These are phyloP conservation scores for Lyophyllum semitale DNA, from an alignment of 768 basidiomycete genomes.

Conservation along the genomic window DNA sequence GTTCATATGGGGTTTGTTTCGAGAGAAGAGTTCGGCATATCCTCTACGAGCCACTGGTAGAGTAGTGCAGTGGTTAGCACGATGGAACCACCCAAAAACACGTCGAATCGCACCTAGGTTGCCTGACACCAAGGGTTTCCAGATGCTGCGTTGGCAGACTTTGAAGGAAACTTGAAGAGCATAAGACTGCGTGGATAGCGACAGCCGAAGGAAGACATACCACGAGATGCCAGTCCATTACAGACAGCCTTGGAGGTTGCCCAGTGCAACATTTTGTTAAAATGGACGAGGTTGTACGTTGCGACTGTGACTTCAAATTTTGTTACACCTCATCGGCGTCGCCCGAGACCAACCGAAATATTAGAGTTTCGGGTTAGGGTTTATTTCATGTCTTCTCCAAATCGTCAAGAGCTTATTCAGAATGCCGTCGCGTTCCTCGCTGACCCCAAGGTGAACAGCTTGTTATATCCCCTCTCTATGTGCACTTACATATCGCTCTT, in stretches of 20 bases:
- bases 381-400: conserved; percentile 35
- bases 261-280: conserved; percentile 50
- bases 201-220: conserved; percentile 29
- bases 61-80: neutral
- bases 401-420: conserved; percentile 72
- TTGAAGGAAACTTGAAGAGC: conserved; percentile 24
- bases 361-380: conserved; percentile 17
- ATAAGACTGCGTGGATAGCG: neutral
- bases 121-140: conserved; percentile 24
- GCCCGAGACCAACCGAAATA: conserved; percentile 23
- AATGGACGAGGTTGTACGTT: conserved; percentile 12
- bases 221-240: conserved; percentile 46
- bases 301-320: conserved; percentile 15
- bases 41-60: conserved; percentile 56
- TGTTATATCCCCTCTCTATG: neutral
- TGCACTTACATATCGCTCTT: conserved; percentile 7
- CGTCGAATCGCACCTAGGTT: conserved; percentile 29
- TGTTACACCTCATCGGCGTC: conserved; percentile 19
- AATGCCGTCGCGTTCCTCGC: conserved; percentile 84
- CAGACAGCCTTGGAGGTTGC: conserved; percentile 51
- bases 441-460: conserved; percentile 69
- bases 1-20: conserved; percentile 90
- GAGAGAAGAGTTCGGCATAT: conserved; percentile 79
- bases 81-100: neutral
- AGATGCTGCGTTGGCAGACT: conserved; percentile 37